Conservation (phyloP, 23 red algal genomes). For the Gracilaria vermiculophylla region DNA sequence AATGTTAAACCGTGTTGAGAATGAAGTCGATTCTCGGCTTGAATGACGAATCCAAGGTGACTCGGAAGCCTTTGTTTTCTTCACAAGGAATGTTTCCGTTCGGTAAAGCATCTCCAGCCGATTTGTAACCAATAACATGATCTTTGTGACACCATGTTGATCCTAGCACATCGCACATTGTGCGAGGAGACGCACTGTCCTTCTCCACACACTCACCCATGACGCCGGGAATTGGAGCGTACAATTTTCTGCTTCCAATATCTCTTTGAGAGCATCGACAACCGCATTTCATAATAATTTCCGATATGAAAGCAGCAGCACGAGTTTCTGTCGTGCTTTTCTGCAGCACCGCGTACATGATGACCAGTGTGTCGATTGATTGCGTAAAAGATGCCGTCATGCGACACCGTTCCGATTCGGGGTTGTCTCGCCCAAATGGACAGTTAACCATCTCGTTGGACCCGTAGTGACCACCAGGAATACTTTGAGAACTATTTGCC, state of each 20-base stretch:
- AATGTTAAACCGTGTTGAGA: slow-evolving; percentile 16
- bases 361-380: slow-evolving; percentile 33
- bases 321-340: slow-evolving; percentile 45
- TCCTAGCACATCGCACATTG: slow-evolving; percentile 49
- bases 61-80: background rate
- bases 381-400: slow-evolving; percentile 21
- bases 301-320: slow-evolving; percentile 51
- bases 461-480: slow-evolving; percentile 35
- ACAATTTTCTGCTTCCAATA: background rate
- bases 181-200: background rate
- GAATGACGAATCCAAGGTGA: background rate
- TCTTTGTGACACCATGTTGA: slow-evolving; percentile 22
- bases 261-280: slow-evolving; percentile 37
- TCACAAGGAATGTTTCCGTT: slow-evolving; percentile 44
- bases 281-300: slow-evolving; percentile 46
- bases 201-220: slow-evolving; percentile 6
- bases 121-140: background rate
- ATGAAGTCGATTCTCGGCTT: slow-evolving; percentile 43
- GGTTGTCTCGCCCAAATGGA: slow-evolving; percentile 48
- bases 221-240: background rate
- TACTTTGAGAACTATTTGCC: background rate
- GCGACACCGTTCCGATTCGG: slow-evolving; percentile 24
- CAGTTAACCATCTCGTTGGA: slow-evolving; percentile 34
- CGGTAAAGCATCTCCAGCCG: background rate
- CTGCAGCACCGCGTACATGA: slow-evolving; percentile 52